A percentile compares a stretch with the other conserved stretches of the same genome.
Conservation (phyloP, 148 eudicot species). For the Rhododendron kiyosumense region DNA sequence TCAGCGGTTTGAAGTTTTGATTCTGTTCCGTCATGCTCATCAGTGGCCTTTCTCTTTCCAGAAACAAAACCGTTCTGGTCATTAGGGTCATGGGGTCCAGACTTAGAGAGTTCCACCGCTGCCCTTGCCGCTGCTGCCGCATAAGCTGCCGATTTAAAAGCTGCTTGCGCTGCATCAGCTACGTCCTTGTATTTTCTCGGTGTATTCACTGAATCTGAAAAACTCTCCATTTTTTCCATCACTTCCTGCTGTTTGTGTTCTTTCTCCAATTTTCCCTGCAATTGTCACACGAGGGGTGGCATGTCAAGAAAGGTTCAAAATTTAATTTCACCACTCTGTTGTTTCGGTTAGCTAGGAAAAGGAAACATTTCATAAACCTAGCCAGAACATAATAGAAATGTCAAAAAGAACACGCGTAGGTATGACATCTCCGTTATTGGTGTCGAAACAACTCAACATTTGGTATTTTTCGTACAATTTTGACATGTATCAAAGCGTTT, state of each 20-base stretch:
- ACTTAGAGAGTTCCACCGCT: slow-evolving; percentile 65
- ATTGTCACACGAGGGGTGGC: not conserved
- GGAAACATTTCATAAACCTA: not conserved
- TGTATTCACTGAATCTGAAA: slow-evolving; percentile 27
- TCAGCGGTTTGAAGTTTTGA: slow-evolving; percentile 9
- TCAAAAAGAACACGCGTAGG: not conserved
- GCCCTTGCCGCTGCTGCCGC: slow-evolving; percentile 88
- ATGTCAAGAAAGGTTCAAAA: not conserved
- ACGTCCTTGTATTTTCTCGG: slow-evolving; percentile 58
- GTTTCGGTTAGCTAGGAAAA: not conserved
- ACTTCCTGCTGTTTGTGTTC: slow-evolving; percentile 19
- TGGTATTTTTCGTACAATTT: not conserved
- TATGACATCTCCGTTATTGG: not conserved
- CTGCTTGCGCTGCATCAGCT: slow-evolving; percentile 82
- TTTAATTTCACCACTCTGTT: not conserved
- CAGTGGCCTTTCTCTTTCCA: slow-evolving; percentile 9
- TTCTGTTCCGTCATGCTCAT: slow-evolving; percentile 6
- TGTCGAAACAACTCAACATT: not conserved
- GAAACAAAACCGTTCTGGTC: slow-evolving; percentile 18
- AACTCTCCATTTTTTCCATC: slow-evolving; percentile 14
- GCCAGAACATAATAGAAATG: not conserved
- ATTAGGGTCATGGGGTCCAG: slow-evolving; percentile 36
- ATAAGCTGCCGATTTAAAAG: slow-evolving; percentile 77
- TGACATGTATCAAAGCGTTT: not conserved
- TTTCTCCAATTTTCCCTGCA: slow-evolving; percentile 28